These are phyloP conservation scores for Cylindrotheca closterium DNA, from an alignment of 108 stramenopile species.

Conservation along the genomic window DNA sequence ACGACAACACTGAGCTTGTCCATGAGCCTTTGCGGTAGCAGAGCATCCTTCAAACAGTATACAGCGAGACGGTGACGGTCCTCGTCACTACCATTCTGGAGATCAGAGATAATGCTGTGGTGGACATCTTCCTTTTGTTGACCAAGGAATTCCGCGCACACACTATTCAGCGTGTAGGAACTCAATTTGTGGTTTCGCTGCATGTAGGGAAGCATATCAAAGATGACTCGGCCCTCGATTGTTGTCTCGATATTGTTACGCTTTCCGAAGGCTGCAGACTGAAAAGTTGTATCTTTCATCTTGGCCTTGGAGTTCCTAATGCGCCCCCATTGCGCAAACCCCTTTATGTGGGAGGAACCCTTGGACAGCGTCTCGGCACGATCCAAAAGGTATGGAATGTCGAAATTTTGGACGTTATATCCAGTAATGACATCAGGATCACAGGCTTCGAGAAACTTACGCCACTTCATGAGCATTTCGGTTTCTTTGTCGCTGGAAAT, in stretches of 20 bases:
- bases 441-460: conserved; percentile 80
- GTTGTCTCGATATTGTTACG: conserved; percentile 95
- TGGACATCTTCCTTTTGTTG: conserved; percentile 99
- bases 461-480: conserved; percentile 94
- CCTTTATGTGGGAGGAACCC: conserved; percentile 19
- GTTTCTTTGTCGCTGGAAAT: conserved; percentile 90
- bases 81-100: conserved; percentile 95
- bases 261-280: conserved; percentile 94
- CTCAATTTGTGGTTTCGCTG: conserved; percentile 99
- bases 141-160: conserved; percentile 95
- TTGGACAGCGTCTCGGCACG: conserved; percentile 85
- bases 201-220: conserved; percentile 99
- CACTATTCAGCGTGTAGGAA: conserved; percentile 95
- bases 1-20: conserved; percentile 96
- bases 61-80: conserved; percentile 97
- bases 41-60: conserved; percentile 99
- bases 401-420: conserved; percentile 94
- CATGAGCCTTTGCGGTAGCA: conserved; percentile 95
- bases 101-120: conserved; percentile 98
- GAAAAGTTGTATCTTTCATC: conserved; percentile 96
- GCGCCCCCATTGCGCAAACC: conserved; percentile 90
- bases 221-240: conserved; percentile 96
- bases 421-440: conserved; percentile 99
- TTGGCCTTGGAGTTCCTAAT: conserved; percentile 78
- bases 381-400: conserved; percentile 97